A percentile compares a stretch with the other conserved stretches of the same genome.
Conservation (phyloP, 2,329 filamentous ascomycete genomes). For the Xylariaceae sp. region DNA sequence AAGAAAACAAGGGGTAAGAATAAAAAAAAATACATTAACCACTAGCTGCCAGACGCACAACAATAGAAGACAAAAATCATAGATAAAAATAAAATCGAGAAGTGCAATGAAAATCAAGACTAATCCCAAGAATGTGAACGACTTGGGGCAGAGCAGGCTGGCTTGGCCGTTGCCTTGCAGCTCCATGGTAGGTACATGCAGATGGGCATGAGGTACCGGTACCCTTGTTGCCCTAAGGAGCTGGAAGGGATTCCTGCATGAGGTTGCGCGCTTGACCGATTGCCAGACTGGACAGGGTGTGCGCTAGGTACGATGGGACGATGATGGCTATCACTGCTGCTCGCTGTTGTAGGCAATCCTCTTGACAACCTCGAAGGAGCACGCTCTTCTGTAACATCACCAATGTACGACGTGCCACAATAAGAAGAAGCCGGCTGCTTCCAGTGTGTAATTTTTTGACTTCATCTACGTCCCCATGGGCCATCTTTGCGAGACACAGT, state of each 20-base stretch:
- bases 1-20: neutral
- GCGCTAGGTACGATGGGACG: slow-evolving; percentile 1
- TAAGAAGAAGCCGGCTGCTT: neutral
- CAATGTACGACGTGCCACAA: neutral
- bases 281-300: slow-evolving; percentile 6
- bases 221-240: slow-evolving; percentile 9
- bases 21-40: slow-evolving; percentile 9
- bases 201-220: slow-evolving; percentile 13
- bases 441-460: neutral
- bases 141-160: slow-evolving; percentile 23
- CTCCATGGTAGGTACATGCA: slow-evolving; percentile 8
- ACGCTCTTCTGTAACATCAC: slow-evolving; percentile 1
- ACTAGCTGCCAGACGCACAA: slow-evolving; percentile 17
- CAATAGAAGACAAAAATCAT: slow-evolving; percentile 3
- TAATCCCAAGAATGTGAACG: slow-evolving; percentile 21
- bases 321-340: slow-evolving; percentile 1
- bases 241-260: slow-evolving; percentile 8
- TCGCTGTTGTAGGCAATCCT: slow-evolving; percentile 1
- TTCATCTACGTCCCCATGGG: neutral
- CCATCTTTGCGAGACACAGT: neutral
- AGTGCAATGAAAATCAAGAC: slow-evolving; percentile 13
- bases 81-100: slow-evolving; percentile 17
- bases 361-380: slow-evolving; percentile 6
- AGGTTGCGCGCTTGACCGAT: slow-evolving; percentile 14
- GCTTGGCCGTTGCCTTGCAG: slow-evolving; percentile 22